Evolutionary conservation across 805 yeast species (phyloP).

Genomic region (Sugiyamaella valdiviana): DNA sequence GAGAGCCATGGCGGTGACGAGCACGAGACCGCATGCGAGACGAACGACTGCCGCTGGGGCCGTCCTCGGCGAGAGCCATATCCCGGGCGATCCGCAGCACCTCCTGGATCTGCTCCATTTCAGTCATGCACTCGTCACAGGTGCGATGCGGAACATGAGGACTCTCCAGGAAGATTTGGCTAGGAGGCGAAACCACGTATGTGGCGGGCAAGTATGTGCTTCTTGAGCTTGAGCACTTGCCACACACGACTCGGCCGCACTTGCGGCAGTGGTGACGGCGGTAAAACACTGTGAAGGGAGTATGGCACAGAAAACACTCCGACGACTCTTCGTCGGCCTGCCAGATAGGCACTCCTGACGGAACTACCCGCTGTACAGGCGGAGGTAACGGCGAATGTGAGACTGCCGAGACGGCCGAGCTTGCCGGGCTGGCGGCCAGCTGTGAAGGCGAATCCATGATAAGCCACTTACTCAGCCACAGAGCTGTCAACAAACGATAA

Average conservation of each 20-base stretch:
- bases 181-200: conserved; percentile 50
- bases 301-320: conserved; percentile 51
- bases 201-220: conserved; percentile 55
- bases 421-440: no score
- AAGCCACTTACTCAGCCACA: no score
- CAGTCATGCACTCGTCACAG: conserved; percentile 66
- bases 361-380: conserved; percentile 8
- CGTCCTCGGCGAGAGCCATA: background rate
- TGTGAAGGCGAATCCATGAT: no score
- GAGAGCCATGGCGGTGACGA: background rate
- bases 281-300: conserved; percentile 50
- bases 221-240: conserved; percentile 50
- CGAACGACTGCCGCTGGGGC: background rate
- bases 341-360: conserved; percentile 47
- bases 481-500: no score
- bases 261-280: conserved; percentile 78
- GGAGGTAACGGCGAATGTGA: background rate
- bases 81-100: conserved; percentile 15
- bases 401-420: no score
- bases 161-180: conserved; percentile 42
- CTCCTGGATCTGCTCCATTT: conserved; percentile 35
- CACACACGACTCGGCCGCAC: conserved; percentile 78
- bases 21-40: background rate
- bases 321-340: conserved; percentile 55
- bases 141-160: conserved; percentile 61